phyloP scores from a whole-genome alignment of 768 basidiomycete genomes.

The Basidioascus undulatus region DNA sequence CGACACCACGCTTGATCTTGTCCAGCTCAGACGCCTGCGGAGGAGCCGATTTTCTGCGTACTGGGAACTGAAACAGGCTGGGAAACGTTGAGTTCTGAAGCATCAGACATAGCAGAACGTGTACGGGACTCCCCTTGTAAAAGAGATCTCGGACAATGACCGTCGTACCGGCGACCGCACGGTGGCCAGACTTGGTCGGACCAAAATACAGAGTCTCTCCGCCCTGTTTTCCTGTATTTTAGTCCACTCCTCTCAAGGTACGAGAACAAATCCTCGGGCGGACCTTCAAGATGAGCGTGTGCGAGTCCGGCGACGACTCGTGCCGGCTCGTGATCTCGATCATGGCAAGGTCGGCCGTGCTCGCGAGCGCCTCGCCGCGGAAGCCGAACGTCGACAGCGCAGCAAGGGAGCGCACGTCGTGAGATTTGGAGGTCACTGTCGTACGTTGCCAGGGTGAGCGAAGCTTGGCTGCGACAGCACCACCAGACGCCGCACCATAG shows the following conservation, averaged over 20 bases:
- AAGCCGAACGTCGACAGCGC: conserved; percentile 4
- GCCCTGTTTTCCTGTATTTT: no score
- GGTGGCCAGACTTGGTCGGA: neutral
- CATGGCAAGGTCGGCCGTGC: conserved; percentile 50
- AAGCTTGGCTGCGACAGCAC: neutral
- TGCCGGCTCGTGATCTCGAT: conserved; percentile 67
- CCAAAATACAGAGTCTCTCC: conserved; percentile 2
- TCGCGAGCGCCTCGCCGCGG: conserved; percentile 36
- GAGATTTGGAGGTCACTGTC: conserved; percentile 52
- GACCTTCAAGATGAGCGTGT: conserved; percentile 61
- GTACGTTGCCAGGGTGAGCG: neutral
- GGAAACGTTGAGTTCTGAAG: neutral
- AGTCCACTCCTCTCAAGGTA: no score
- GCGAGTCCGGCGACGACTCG: conserved; percentile 32
- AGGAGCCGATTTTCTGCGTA: no score
- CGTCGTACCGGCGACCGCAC: conserved; percentile 36
- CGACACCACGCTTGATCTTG: no score
- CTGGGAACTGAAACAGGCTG: no score
- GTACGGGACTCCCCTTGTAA: conserved; percentile 37
- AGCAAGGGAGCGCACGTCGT: conserved; percentile 1
- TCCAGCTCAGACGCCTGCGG: no score
- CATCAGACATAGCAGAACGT: neutral
- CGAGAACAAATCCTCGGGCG: no score
- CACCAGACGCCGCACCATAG: conserved; percentile 25
- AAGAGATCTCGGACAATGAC: conserved; percentile 74